Conservation (phyloP, 2,329 filamentous ascomycete species). For the Colletotrichum ledebouriae region DNA sequence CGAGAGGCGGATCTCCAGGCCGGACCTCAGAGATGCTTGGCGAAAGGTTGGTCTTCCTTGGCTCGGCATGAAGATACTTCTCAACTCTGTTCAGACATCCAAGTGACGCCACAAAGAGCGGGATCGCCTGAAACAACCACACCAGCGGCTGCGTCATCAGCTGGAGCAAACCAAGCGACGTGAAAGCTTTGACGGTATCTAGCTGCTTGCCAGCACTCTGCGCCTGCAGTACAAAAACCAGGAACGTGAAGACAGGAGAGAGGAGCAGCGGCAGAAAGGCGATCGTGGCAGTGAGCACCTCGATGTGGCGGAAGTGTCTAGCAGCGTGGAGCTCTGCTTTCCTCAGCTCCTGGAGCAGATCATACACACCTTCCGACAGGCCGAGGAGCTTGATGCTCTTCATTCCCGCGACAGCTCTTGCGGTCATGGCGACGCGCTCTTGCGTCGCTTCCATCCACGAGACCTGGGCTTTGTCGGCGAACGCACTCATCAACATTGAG, state of each 20-base stretch:
- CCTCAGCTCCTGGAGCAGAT: slow-evolving; percentile 52
- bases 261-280: background rate
- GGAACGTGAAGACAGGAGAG: slow-evolving; percentile 50
- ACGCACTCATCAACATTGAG: slow-evolving; percentile 2
- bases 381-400: slow-evolving; percentile 56
- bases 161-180: background rate
- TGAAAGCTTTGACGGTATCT: background rate
- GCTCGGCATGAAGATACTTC: slow-evolving; percentile 7
- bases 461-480: slow-evolving; percentile 32
- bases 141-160: slow-evolving; percentile 5
- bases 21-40: too few species aligned
- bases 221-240: slow-evolving; percentile 13
- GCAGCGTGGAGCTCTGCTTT: slow-evolving; percentile 49
- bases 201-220: background rate
- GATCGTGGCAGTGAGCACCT: slow-evolving; percentile 42
- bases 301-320: slow-evolving; percentile 46
- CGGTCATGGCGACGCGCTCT: slow-evolving; percentile 46
- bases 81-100: background rate
- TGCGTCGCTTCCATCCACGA: slow-evolving; percentile 46
- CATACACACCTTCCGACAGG: slow-evolving; percentile 44
- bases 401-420: slow-evolving; percentile 51
- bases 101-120: background rate
- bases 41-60: too few species aligned
- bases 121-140: slow-evolving; percentile 1
- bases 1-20: too few species aligned